Percentiles rank a stretch among this genome's conserved stretches.
These are phyloP conservation scores for Patellifolia procumbens DNA, from an alignment of 179 eudicot genomes.

Conservation along the genomic window DNA sequence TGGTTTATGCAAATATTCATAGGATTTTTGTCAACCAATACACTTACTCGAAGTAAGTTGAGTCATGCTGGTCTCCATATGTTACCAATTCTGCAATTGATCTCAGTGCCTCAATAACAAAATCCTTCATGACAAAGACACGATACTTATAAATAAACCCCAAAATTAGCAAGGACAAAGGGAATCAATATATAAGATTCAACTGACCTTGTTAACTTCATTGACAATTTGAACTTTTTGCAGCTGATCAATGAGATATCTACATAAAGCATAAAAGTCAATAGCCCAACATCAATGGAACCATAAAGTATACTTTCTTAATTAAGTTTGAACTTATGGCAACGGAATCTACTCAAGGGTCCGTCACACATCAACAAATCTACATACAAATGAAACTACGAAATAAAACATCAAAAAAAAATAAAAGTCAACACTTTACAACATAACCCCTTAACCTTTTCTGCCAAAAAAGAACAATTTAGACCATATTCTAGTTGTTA, in stretches of 20 bases:
- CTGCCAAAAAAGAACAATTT: not conserved
- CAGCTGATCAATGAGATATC: slow-evolving; percentile 85
- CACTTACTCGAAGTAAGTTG: slow-evolving; percentile 65
- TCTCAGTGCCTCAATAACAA: slow-evolving; percentile 90
- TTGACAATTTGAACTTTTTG: slow-evolving; percentile 80
- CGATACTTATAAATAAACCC: not conserved
- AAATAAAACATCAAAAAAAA: not conserved
- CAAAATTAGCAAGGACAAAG: slow-evolving; percentile 5
- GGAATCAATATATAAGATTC: slow-evolving; percentile 3
- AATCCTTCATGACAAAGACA: slow-evolving; percentile 50
- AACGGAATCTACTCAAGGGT: not conserved
- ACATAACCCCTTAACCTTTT: not conserved
- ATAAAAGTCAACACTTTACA: not conserved
- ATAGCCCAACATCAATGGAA: not conserved
- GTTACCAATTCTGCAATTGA: slow-evolving; percentile 90
- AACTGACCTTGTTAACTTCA: slow-evolving; percentile 87
- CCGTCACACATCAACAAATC: not conserved
- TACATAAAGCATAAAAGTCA: slow-evolving; percentile 30
- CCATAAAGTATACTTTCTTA: not conserved
- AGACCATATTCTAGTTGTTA: no score
- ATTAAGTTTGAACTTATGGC: not conserved
- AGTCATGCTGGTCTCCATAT: slow-evolving; percentile 96
- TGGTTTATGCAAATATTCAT: not conserved
- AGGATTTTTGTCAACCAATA: not conserved
- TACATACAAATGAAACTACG: not conserved